Conservation (phyloP, 1,284 basidiomycete genomes). For the Serendipita sp. region DNA sequence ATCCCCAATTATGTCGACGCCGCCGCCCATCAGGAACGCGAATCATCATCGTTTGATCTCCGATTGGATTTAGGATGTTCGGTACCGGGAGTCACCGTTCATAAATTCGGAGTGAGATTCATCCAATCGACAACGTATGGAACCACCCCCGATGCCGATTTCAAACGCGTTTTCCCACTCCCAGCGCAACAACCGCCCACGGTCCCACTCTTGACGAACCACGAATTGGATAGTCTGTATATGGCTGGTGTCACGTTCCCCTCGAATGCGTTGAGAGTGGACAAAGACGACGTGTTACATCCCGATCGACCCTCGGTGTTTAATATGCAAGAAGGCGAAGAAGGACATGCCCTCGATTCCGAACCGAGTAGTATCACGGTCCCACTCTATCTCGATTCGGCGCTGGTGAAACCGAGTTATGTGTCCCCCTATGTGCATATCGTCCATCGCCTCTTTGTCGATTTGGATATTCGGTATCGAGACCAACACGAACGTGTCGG, state of each 20-base stretch:
- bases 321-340: background rate
- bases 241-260: conserved; percentile 2
- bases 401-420: background rate
- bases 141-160: background rate
- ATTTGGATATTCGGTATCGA: background rate
- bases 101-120: background rate
- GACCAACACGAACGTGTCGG: background rate
- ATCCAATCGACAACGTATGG: background rate
- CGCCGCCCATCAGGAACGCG: no score
- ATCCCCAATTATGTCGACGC: background rate
- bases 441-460: background rate
- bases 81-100: background rate
- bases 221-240: background rate
- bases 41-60: background rate
- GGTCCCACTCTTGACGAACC: background rate
- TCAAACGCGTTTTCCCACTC: conserved; percentile 1
- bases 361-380: conserved; percentile 3
- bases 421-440: background rate
- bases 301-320: background rate
- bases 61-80: background rate
- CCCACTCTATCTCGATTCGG: background rate
- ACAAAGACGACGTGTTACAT: conserved; percentile 1
- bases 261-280: background rate
- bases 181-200: background rate
- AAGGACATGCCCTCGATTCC: background rate